These are phyloP conservation scores for Pyrenophora graminea DNA, from an alignment of 2,329 filamentous ascomycete species.

Conservation along the genomic window DNA sequence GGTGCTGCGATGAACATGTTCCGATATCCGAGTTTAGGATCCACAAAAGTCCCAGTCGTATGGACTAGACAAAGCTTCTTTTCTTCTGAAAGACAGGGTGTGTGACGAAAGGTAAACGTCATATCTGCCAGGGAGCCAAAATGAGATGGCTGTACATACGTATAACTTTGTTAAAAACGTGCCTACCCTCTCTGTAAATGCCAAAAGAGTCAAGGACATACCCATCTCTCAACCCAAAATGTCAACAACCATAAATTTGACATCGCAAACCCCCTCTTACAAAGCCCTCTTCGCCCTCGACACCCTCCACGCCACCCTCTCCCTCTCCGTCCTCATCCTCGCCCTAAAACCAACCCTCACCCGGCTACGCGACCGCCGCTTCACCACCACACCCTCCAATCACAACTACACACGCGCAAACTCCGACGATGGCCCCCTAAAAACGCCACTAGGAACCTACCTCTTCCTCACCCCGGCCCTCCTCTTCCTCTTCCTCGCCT, in stretches of 20 bases:
- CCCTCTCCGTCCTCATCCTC: slow-evolving; percentile 3
- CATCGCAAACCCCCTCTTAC: slow-evolving; percentile 1
- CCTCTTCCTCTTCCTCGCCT: slow-evolving; percentile 9
- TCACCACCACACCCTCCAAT: not conserved
- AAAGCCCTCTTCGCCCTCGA: slow-evolving; percentile 13
- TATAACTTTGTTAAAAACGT: not conserved
- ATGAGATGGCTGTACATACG: not conserved
- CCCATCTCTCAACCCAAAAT: not conserved
- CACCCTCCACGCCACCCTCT: not conserved
- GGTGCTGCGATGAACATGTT: too few species aligned
- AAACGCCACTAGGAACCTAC: slow-evolving; percentile 7
- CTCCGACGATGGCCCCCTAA: slow-evolving; percentile 1
- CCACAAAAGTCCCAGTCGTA: not conserved
- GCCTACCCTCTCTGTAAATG: not conserved
- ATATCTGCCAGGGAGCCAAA: not conserved
- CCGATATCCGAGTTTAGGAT: not conserved
- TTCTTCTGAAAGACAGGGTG: too few species aligned
- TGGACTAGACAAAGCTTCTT: too few species aligned
- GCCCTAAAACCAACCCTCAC: slow-evolving; percentile 6
- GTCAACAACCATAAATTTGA: slow-evolving; percentile 3
- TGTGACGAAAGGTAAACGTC: slow-evolving; percentile 3
- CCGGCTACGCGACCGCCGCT: slow-evolving; percentile 2
- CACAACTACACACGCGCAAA: not conserved
- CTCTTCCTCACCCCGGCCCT: slow-evolving; percentile 9
- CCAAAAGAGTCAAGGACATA: too few species aligned